Percentiles rank a stretch among this genome's conserved stretches.
phyloP scores from a whole-genome alignment of 805 yeast species.

The Saccharomycopsis schoenii region DNA sequence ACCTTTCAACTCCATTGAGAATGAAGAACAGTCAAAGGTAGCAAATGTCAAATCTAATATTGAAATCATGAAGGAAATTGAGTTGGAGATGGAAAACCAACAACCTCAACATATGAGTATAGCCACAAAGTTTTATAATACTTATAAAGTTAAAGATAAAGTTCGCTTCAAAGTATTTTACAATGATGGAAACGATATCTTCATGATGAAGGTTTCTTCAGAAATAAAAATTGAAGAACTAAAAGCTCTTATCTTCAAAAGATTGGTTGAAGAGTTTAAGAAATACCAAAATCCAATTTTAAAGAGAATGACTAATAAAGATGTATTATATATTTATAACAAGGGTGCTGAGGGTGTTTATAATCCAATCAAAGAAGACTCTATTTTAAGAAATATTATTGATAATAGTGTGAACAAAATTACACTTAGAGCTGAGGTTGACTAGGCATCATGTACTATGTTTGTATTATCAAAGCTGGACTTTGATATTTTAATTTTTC shows the following conservation, averaged over 20 bases:
- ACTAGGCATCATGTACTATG: background rate
- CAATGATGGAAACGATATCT: conserved; percentile 19
- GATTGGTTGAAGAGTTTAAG: conserved; percentile 14
- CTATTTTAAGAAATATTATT: conserved; percentile 12
- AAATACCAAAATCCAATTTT: background rate
- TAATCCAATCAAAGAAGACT: conserved; percentile 14
- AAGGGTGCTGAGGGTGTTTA: conserved; percentile 18
- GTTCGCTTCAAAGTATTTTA: conserved; percentile 14
- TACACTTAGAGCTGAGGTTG: conserved; percentile 17
- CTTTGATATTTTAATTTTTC: background rate
- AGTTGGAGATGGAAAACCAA: conserved; percentile 10
- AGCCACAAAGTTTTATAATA: background rate
- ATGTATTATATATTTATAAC: conserved; percentile 11
- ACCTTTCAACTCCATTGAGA: conserved; percentile 11
- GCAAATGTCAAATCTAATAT: conserved; percentile 8
- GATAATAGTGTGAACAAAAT: conserved; percentile 14
- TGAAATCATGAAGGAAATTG: conserved; percentile 18
- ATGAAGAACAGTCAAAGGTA: conserved; percentile 3
- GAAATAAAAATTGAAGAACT: conserved; percentile 10
- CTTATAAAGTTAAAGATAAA: background rate
- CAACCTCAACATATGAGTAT: background rate
- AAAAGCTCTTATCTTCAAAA: conserved; percentile 11
- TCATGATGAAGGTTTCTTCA: conserved; percentile 16
- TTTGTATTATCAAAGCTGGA: background rate
- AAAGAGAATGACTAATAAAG: conserved; percentile 1